Evolutionary conservation across 305 asterid species (phyloP).

Genomic region (Fraxinus latifolia): DNA sequence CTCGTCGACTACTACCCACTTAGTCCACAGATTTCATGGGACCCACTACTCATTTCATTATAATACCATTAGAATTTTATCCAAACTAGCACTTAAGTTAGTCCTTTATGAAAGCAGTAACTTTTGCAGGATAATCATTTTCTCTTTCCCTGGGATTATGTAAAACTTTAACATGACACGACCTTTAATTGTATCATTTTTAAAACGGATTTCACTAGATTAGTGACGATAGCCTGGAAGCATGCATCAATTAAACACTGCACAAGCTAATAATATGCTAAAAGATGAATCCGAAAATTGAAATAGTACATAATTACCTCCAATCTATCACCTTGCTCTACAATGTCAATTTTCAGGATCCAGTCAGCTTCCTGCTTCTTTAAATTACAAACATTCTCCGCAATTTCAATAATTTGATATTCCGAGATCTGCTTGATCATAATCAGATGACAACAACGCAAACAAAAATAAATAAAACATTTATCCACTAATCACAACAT

Average conservation of each 20-base stretch:
- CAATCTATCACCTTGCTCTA: slow-evolving; percentile 73
- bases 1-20: not conserved
- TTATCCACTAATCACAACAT: not conserved
- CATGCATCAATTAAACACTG: not conserved
- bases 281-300: not conserved
- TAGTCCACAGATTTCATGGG: not conserved
- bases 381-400: slow-evolving; percentile 94
- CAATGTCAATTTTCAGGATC: slow-evolving; percentile 93
- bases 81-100: not conserved
- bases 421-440: slow-evolving; percentile 61
- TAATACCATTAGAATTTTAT: not conserved
- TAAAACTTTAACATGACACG: not conserved
- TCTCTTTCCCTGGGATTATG: not conserved
- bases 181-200: not conserved
- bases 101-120: not conserved
- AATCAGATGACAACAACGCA: not conserved
- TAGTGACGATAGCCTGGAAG: not conserved
- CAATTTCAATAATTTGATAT: slow-evolving; percentile 79
- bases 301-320: slow-evolving; percentile 42
- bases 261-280: not conserved
- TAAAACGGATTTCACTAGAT: not conserved
- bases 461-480: not conserved
- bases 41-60: not conserved
- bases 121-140: not conserved
- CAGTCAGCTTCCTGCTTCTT: slow-evolving; percentile 98